Evolutionary conservation across 2,329 filamentous ascomycete species (phyloP).

Genomic region (Paradendryphiella salina): DNA sequence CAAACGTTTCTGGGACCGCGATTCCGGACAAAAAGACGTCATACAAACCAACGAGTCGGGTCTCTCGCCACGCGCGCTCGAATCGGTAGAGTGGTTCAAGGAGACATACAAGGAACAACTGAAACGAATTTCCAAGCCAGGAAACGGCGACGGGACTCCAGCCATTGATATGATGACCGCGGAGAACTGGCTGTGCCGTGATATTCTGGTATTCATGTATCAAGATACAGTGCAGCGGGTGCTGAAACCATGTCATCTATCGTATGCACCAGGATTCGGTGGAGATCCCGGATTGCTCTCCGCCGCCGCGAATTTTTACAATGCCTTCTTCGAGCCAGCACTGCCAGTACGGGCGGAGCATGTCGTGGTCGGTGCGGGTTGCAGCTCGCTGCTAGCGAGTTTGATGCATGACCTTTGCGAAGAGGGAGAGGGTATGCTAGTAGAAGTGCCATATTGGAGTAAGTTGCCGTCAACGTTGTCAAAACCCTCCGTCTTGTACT

Average conservation of each 20-base stretch:
- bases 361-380: constrained; percentile 25
- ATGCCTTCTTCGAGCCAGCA: constrained; percentile 34
- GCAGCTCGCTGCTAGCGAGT: constrained; percentile 25
- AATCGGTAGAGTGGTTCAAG: no score
- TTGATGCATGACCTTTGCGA: constrained; percentile 44
- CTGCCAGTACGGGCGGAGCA: constrained; percentile 23
- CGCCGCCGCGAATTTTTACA: constrained; percentile 27
- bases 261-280: background rate
- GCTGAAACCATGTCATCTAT: background rate
- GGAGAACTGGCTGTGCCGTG: constrained; percentile 28
- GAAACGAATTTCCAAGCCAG: no score
- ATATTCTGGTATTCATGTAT: constrained; percentile 21
- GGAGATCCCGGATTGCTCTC: constrained; percentile 26
- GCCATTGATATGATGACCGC: constrained; percentile 32
- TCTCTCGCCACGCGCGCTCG: no score
- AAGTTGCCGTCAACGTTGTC: background rate
- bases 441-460: constrained; percentile 41
- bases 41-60: no score
- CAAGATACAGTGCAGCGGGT: background rate
- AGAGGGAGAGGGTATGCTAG: constrained; percentile 38
- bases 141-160: no score
- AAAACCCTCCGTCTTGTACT: no score
- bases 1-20: no score
- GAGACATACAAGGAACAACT: no score
- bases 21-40: no score